These are phyloP conservation scores for Forsythia viridissima DNA, from an alignment of 257 asterid genomes.

Conservation along the genomic window DNA sequence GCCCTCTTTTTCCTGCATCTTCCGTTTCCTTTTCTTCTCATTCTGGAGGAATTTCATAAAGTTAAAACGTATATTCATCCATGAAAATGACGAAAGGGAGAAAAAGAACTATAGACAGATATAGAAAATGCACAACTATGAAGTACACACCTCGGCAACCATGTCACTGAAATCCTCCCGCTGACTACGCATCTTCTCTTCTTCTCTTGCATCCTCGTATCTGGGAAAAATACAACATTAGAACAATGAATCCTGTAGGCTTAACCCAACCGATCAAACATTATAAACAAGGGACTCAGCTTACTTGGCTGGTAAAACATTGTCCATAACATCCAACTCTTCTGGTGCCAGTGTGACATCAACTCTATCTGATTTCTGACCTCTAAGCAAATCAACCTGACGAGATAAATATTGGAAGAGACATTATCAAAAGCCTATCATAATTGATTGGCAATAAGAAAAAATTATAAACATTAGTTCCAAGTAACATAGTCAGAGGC, in stretches of 20 bases:
- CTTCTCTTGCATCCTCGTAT: conserved; percentile 96
- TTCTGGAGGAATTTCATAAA: conserved; percentile 49
- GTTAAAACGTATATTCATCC: conserved; percentile 5
- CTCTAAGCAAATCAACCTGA: conserved; percentile 86
- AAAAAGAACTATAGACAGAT: neutral
- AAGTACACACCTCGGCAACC: conserved; percentile 80
- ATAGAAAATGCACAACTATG: neutral
- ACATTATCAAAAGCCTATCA: neutral
- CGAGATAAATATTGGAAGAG: neutral
- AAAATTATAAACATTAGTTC: neutral
- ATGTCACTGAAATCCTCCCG: conserved; percentile 95
- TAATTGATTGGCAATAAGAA: neutral
- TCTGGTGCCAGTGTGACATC: conserved; percentile 90
- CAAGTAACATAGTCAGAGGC: neutral
- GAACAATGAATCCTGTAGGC: neutral
- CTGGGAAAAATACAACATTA: conserved; percentile 31
- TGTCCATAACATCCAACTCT: conserved; percentile 84
- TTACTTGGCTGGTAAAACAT: conserved; percentile 90
- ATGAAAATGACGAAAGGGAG: neutral
- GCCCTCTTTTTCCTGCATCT: conserved; percentile 86
- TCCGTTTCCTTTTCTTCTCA: conserved; percentile 82
- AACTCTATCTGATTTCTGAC: conserved; percentile 88
- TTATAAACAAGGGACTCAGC: conserved; percentile 7
- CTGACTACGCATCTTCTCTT: conserved; percentile 79
- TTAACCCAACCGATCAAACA: neutral